Evolutionary conservation across 2,329 filamentous ascomycete genomes (phyloP).

Genomic region (Calonectria montana): DNA sequence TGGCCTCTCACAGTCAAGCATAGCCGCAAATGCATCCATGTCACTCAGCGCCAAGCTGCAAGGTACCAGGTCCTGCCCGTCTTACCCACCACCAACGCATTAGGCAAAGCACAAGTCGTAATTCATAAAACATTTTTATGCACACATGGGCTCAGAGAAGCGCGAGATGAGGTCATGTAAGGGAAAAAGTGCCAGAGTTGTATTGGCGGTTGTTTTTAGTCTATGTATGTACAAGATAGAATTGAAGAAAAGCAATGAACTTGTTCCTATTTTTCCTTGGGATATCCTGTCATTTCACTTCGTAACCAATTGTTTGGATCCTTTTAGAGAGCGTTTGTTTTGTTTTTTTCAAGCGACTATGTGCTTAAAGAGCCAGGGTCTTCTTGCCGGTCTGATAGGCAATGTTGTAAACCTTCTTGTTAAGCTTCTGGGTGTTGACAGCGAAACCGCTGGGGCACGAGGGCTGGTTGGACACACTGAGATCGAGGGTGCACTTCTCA

Average conservation of each 20-base stretch:
- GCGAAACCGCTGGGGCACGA: conserved; percentile 60
- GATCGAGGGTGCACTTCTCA: conserved; percentile 62
- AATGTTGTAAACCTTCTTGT: conserved; percentile 61
- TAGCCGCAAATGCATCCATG: not conserved
- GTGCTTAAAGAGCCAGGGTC: conserved; percentile 36
- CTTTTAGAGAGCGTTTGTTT: not conserved
- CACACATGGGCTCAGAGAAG: not conserved
- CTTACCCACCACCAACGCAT: not conserved
- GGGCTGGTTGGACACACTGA: conserved; percentile 63
- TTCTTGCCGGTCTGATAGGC: conserved; percentile 60
- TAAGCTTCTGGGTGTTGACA: conserved; percentile 20
- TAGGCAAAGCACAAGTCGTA: not conserved
- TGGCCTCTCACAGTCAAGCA: not conserved
- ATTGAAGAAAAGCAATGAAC: conserved; percentile 31
- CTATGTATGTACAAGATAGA: conserved; percentile 34
- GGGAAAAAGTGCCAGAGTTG: conserved; percentile 4
- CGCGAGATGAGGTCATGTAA: not conserved
- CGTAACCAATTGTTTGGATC: conserved; percentile 32
- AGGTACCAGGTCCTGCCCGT: not conserved
- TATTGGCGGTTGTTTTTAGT: conserved; percentile 8
- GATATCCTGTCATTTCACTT: conserved; percentile 35
- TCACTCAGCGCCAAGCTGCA: conserved; percentile 5
- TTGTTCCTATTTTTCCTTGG: conserved; percentile 23
- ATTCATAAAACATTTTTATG: not conserved
- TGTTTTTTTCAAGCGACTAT: conserved; percentile 17